phyloP scores from a whole-genome alignment of 441 rosid species.

The Populus trichocarpa region DNA sequence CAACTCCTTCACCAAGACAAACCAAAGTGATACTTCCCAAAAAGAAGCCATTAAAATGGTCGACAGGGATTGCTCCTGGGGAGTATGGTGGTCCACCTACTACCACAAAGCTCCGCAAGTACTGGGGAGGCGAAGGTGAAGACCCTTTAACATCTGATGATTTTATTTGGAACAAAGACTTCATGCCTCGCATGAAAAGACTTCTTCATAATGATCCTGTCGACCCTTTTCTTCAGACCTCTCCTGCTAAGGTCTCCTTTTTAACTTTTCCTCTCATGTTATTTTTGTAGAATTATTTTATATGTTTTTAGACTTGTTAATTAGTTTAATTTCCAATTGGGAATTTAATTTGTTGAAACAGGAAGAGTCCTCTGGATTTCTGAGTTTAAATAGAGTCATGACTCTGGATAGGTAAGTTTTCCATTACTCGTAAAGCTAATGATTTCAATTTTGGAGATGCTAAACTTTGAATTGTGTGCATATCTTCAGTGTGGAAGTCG shows the following conservation, averaged over 20 bases:
- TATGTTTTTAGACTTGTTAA: background rate
- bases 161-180: slow-evolving; percentile 87
- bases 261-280: background rate
- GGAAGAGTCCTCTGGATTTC: slow-evolving; percentile 73
- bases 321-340: background rate
- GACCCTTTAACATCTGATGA: slow-evolving; percentile 86
- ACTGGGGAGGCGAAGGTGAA: slow-evolving; percentile 76
- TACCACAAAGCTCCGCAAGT: slow-evolving; percentile 65
- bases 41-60: slow-evolving; percentile 80
- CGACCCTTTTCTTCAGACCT: slow-evolving; percentile 32
- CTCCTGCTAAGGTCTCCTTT: slow-evolving; percentile 42
- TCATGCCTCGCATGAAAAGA: slow-evolving; percentile 69
- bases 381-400: slow-evolving; percentile 82
- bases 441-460: background rate
- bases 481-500: slow-evolving; percentile 60
- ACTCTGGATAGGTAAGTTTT: slow-evolving; percentile 67
- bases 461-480: background rate
- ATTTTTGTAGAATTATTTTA: background rate
- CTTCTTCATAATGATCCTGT: slow-evolving; percentile 46
- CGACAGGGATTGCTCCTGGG: slow-evolving; percentile 82
- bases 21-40: slow-evolving; percentile 74
- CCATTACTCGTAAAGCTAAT: background rate
- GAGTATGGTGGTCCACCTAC: slow-evolving; percentile 90
- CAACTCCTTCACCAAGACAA: slow-evolving; percentile 30
- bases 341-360: slow-evolving; percentile 23